Base-by-base conservation (phyloP, 805 yeast species). In the Yarrowia keelungensis region DNA sequence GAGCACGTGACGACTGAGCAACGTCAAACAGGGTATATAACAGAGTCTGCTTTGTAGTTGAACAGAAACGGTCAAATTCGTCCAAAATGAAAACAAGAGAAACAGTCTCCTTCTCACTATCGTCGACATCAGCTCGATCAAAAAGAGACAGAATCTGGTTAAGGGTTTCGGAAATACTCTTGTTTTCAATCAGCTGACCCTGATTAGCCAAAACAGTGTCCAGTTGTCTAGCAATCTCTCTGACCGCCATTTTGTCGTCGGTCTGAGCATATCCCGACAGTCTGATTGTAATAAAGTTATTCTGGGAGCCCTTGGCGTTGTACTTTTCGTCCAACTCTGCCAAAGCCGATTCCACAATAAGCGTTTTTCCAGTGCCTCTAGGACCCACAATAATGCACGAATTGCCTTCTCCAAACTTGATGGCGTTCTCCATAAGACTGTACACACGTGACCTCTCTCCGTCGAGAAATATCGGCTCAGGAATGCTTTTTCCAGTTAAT, bases 1-100 rank as follows among this genome's bases (percentile, higher is more conserved):
- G 97, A 1, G 85, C 82, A 1, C 85, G 82, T 19, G 86, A 83
- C 54, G 86, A 80, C 75, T 92, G 97, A 1, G 97, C 87, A 73
- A 93, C 81, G 74, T 95, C 98, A 75, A 95, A 90, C 53, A 95
- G 79, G 73, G 93, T 94, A 76, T 95, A 95, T 5, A 95, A 79
- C 64, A 95, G 80, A 0, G 97, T 90, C 76, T 95, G 99, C 71
- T 91, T 88, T 14, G 84, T 82, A 69, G 85, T 87, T 12, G 81
- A 80, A 0, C 97, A 88, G 79, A 89, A 95, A 46, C 83, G 81
- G 68, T 95, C 98, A 69, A 94, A 85, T 73, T 93, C 97, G 69
- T 95, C 98, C 69, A 95, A 85, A 2, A 92, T 79, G 73, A 95
- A 88, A 0, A 95, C 79, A 3, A 95, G 84, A 0, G 97, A 86